phyloP scores from a whole-genome alignment of 768 basidiomycete genomes.

The Porpolomopsis calyptriformis region DNA sequence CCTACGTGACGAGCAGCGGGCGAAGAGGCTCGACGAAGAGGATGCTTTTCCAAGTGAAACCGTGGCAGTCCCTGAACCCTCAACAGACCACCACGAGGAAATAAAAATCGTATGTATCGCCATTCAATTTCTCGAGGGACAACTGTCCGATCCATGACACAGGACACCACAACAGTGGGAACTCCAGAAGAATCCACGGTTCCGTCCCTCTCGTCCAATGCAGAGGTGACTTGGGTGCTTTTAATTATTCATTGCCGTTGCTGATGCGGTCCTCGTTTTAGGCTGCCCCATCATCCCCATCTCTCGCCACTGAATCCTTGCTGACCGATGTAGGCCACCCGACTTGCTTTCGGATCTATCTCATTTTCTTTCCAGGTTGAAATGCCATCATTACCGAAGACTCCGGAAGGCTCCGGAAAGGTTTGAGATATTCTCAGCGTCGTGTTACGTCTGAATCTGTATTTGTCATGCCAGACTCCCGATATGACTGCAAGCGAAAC shows the following conservation, averaged over 20 bases:
- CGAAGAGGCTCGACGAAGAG: constrained; percentile 10
- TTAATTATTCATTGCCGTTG: no score
- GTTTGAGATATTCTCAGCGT: not conserved
- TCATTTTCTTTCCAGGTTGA: not conserved
- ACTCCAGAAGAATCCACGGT: not conserved
- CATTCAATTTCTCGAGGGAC: not conserved
- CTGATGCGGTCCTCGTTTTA: not conserved
- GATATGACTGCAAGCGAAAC: not conserved
- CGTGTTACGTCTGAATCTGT: no score
- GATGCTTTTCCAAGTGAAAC: not conserved
- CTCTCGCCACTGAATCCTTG: not conserved
- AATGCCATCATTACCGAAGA: not conserved
- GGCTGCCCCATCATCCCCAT: not conserved
- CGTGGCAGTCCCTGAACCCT: not conserved
- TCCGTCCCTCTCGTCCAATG: not conserved
- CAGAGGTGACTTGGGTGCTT: no score
- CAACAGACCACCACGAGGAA: no score
- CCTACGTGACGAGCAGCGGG: constrained; percentile 23
- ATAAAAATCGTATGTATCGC: no score
- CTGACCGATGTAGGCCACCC: not conserved
- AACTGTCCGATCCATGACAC: not conserved
- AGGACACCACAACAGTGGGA: not conserved
- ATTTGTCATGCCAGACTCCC: not conserved
- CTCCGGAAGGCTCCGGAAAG: not conserved
- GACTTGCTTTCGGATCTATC: not conserved